phyloP scores from a whole-genome alignment of 164 flowering plant genomes.

The Stephania yunnanensis region DNA sequence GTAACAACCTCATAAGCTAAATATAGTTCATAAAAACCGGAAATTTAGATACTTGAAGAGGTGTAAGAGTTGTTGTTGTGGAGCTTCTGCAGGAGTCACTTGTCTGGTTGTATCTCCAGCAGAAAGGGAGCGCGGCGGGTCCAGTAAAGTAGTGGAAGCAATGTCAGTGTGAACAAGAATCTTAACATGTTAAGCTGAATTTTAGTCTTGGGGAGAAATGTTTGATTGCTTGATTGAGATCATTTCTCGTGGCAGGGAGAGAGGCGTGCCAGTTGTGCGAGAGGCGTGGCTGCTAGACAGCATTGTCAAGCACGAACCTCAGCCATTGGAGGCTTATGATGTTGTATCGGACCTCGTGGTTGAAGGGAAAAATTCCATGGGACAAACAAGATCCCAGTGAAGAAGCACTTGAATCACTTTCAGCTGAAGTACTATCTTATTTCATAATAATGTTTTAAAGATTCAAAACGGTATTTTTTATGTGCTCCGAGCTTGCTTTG shows the following conservation, averaged over 20 bases:
- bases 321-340: constrained; percentile 66
- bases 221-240: neutral
- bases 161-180: constrained; percentile 35
- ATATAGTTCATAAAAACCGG: neutral
- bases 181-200: neutral
- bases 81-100: constrained; percentile 37
- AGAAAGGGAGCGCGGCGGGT: constrained; percentile 75
- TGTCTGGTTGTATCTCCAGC: constrained; percentile 62
- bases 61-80: neutral
- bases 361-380: constrained; percentile 56
- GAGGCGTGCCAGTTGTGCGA: constrained; percentile 53
- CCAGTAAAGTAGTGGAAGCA: constrained; percentile 62
- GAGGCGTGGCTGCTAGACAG: constrained; percentile 76
- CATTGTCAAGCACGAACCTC: constrained; percentile 52
- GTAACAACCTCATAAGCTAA: constrained; percentile 17
- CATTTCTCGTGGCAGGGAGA: constrained; percentile 34
- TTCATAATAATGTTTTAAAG: neutral
- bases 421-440: constrained; percentile 45
- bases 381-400: constrained; percentile 57
- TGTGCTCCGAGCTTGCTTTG: neutral
- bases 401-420: constrained; percentile 54
- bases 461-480: neutral
- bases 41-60: neutral
- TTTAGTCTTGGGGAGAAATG: neutral
- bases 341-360: constrained; percentile 46